Percentiles rank a stretch among this genome's conserved stretches.
Evolutionary conservation across 2,329 filamentous ascomycete species (phyloP).

Genomic region (Diaporthe ampelina): DNA sequence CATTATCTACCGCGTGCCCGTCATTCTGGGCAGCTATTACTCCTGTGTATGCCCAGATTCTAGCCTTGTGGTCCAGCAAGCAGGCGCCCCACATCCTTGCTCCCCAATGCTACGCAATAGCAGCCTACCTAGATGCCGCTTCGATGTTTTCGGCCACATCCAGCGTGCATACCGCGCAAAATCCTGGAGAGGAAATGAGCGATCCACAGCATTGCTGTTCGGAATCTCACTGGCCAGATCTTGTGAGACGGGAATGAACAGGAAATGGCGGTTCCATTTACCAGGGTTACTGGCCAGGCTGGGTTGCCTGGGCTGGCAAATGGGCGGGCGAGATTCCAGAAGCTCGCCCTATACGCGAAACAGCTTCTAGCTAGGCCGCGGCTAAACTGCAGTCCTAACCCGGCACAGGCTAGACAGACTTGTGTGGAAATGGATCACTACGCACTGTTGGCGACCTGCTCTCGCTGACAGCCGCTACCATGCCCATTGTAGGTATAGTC

Average conservation of each 20-base stretch:
- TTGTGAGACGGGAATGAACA: constrained; percentile 18
- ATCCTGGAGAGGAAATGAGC: background rate
- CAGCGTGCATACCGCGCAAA: background rate
- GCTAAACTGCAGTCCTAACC: background rate
- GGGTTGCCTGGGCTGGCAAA: constrained; percentile 21
- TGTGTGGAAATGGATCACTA: background rate
- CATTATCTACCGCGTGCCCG: background rate
- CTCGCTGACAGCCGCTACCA: constrained; percentile 18
- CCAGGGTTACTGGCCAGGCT: background rate
- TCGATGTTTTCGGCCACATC: background rate
- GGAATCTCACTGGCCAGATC: constrained; percentile 11
- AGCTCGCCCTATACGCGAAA: constrained; percentile 23
- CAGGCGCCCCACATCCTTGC: constrained; percentile 2
- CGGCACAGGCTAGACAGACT: background rate
- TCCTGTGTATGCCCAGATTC: background rate
- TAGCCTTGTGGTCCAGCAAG: background rate
- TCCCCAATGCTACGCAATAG: constrained; percentile 12
- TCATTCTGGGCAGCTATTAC: background rate
- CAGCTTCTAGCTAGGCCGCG: background rate
- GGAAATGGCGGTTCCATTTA: constrained; percentile 15
- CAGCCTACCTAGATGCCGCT: background rate
- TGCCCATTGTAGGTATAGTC: constrained; percentile 28
- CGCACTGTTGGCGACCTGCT: background rate
- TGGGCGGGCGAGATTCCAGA: constrained; percentile 19
- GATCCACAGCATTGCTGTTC: constrained; percentile 14